Base-by-base conservation (phyloP, 2,329 filamentous ascomycete species). In the Piedraia hortae region DNA sequence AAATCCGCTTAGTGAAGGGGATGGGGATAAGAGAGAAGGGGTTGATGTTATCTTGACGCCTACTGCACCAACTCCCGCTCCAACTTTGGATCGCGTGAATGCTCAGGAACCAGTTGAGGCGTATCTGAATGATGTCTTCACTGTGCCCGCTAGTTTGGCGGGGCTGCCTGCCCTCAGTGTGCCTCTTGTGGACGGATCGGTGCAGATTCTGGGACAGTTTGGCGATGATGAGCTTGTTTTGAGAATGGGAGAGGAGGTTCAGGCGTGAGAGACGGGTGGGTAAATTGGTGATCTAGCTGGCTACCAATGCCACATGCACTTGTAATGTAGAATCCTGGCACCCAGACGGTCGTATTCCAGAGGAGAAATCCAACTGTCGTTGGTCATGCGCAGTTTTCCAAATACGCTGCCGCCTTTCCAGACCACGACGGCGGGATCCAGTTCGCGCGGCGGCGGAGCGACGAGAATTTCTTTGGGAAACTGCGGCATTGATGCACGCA, bases 401-500 rank as follows among this genome's bases (percentile, higher is more conserved):
- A 91, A 97, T 9, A 97, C 80, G 41, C 78, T 90, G 1, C 75
- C 85, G 3, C 85, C 85, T 56, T 97, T 97, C 85, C 85, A 97
- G 5, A 70, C 68, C 23, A 93, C 72, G n/a, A 93, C 80, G 47
- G 91, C 78, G 28, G 85, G 77, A 46, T 97, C 85, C 51, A 97
- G 70, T 36, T 97, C 85, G 36, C 82, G 58, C 0, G 85, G 85
- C n/a, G 65, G 64, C 10, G 58, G 54, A 1, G 60, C 62, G 12
- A 71, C 62, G 29, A 69, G 51, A 25, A 71, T 62, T 32, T 66
- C 56, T 56, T 85, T 65, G 4, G 53, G 50, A 31, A 59, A 60
- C n/a, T 50, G 53, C 1, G 61, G 59, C 22, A 58, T 46, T 12
- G 68, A 55, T 29, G 59, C 56, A 36, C 75, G 67, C 22, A 93